Evolutionary conservation across 257 asterid genomes (phyloP).

Genomic region (Solanum arcanum): DNA sequence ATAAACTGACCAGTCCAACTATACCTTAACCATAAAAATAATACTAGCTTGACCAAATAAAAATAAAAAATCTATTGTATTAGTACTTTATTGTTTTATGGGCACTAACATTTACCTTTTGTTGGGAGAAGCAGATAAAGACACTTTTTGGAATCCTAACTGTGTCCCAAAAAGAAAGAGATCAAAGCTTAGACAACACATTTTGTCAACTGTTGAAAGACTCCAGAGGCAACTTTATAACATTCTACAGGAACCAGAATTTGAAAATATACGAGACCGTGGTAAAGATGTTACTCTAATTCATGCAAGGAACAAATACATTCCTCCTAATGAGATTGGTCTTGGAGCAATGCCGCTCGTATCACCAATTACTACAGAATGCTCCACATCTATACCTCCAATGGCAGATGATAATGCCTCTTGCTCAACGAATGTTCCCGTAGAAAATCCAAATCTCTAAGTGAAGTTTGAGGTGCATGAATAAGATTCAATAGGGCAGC

Average conservation of each 20-base stretch:
- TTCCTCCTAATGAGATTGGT: conserved; percentile 41
- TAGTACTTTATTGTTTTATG: not conserved
- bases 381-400: not conserved
- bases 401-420: not conserved
- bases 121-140: not conserved
- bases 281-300: conserved; percentile 16
- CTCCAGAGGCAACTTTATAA: conserved; percentile 11
- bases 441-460: not conserved
- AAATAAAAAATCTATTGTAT: not conserved
- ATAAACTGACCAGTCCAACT: not conserved
- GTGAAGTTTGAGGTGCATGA: not conserved
- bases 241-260: not conserved
- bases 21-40: not conserved
- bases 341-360: conserved; percentile 24
- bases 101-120: conserved; percentile 1
- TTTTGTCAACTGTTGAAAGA: conserved; percentile 15
- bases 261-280: not conserved
- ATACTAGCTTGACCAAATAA: not conserved
- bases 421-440: not conserved
- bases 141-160: conserved; percentile 4
- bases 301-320: conserved; percentile 7
- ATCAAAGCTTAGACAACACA: conserved; percentile 13
- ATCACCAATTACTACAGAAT: not conserved
- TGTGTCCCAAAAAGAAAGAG: conserved; percentile 24
- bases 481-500: not conserved